Conservation (phyloP, 257 asterid species). For the Solanum ossicruentum region DNA sequence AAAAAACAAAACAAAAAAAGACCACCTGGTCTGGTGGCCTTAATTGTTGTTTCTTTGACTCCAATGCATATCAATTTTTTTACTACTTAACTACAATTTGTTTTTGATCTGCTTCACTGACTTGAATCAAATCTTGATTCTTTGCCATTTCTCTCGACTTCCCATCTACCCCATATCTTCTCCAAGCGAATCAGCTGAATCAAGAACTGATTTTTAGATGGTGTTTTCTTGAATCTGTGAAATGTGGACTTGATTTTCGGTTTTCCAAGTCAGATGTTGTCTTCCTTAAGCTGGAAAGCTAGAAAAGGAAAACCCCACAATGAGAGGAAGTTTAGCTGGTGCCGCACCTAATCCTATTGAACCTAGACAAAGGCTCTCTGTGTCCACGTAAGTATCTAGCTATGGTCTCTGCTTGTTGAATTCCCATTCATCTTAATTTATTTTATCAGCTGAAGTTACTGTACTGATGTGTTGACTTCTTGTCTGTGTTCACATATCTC, state of each 20-base stretch:
- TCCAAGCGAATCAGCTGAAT: background rate
- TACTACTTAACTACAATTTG: background rate
- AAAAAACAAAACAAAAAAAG: background rate
- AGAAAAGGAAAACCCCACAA: conserved; percentile 3
- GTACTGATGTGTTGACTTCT: background rate
- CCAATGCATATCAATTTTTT: background rate
- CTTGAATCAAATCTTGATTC: background rate
- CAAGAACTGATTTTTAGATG: background rate
- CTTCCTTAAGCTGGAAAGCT: background rate
- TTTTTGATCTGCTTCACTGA: background rate
- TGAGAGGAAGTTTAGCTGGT: conserved; percentile 35
- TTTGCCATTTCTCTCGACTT: background rate
- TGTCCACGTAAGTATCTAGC: conserved; percentile 23
- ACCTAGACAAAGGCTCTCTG: conserved; percentile 47
- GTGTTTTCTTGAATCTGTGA: background rate
- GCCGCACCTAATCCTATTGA: conserved; percentile 42
- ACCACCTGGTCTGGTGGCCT: background rate
- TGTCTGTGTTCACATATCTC: background rate
- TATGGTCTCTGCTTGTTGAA: background rate
- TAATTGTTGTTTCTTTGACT: background rate
- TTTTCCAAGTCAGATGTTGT: conserved; percentile 7
- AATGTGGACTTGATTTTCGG: background rate
- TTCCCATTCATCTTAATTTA: background rate
- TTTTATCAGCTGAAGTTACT: background rate
- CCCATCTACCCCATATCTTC: background rate